Evolutionary conservation across 805 yeast species (phyloP), one percentile per base, ranked within the genome.

Genomic region (Debaryomyces tyrocola): DNA sequence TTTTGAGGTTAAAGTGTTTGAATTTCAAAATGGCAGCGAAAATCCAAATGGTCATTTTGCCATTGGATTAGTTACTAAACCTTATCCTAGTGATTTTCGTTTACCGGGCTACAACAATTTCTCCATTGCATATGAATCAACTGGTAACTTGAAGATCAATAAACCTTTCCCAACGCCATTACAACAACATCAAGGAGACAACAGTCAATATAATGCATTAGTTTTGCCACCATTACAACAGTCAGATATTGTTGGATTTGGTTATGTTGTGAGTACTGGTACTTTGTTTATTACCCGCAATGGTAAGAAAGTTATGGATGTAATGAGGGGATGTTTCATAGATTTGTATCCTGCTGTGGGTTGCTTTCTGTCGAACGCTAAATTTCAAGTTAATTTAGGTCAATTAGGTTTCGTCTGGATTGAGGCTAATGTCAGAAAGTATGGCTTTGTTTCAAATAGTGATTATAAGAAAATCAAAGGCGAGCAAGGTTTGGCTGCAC

Each of bases 71-170:
- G 78, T 80, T 8, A 82, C 92, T 0, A 79, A 77, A 52, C 92
- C 94, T 2, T 85, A 85, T 56, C 94, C 96, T 2, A 73, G 78
- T 48, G 36, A 57, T 3, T 87, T 85, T 62, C 73, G 88, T 53
- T 70, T 84, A 11, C 96, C 96, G 0, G 96, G 96, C 1, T 78
- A 82, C 61, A 76, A 80, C 48, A 78, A 78, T 41, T 85, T 83
- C 57, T 84, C 90, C 0, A 73, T 87, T 41, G 86, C 86, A 2
- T 82, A 87, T 58, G 92, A 87, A 60, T 78, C 87, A 2, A 79
- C 82, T 4, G 96, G 95, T 1, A 79, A 83, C 48, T 66, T 85
- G 46, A 74, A 88, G 50, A 77, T 86, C 41, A 84, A 82, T 57
- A 78, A 79, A 55, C 88, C 90, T 18, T 80, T 83, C 40, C 73